phyloP scores from a whole-genome alignment of 169 alveolate species.

The Cryptosporidium meleagridis region DNA sequence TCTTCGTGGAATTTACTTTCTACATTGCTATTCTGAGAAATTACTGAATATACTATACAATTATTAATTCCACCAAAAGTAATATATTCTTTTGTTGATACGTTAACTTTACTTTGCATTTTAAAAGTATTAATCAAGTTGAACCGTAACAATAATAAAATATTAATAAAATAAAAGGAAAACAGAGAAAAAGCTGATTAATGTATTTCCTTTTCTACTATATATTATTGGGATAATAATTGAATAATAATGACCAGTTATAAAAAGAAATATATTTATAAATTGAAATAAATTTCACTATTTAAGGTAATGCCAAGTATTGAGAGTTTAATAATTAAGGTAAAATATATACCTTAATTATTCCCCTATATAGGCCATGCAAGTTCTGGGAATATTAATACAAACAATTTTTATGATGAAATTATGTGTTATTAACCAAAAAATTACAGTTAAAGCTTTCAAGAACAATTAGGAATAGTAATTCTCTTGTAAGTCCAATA shows the following conservation, averaged over 20 bases:
- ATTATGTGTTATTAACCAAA: too few relatives aligned
- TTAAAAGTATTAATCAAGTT: background rate
- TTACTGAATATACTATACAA: constrained; percentile 30
- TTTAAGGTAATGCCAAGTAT: background rate
- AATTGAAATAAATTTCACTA: background rate
- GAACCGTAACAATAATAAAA: too few relatives aligned
- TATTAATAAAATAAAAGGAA: background rate
- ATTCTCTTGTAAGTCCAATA: too few relatives aligned
- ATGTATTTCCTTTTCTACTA: background rate
- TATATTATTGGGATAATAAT: too few relatives aligned
- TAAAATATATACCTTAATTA: constrained; percentile 9
- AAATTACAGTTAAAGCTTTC: too few relatives aligned
- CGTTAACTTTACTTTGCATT: background rate
- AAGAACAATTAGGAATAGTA: too few relatives aligned
- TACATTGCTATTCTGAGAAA: background rate
- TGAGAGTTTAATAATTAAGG: constrained; percentile 29
- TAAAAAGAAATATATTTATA: background rate
- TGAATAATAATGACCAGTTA: background rate
- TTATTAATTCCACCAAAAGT: constrained; percentile 63
- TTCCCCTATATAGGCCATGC: constrained; percentile 40
- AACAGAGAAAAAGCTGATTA: background rate
- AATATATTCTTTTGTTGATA: constrained; percentile 17
- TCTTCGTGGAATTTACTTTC: constrained; percentile 6
- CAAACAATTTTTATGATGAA: background rate
- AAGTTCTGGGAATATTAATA: background rate